phyloP scores from a whole-genome alignment of 345 rosid genomes.

The Raphanus raphanistrum region DNA sequence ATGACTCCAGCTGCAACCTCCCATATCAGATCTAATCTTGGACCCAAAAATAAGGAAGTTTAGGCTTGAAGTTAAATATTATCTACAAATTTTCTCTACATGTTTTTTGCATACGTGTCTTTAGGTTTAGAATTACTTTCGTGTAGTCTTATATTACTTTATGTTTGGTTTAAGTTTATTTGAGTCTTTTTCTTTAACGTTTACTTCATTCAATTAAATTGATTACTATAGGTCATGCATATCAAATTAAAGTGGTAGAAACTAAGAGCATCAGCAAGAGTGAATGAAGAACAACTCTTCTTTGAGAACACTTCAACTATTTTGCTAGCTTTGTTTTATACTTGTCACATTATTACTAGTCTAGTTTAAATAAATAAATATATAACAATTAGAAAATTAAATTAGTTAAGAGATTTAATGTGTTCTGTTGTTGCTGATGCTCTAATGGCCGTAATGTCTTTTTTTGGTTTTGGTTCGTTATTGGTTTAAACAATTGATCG shows the following conservation, averaged over 20 bases:
- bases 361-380: too few species aligned
- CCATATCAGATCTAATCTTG: background rate
- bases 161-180: background rate
- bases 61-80: background rate
- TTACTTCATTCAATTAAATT: background rate
- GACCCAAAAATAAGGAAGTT: background rate
- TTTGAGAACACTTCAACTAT: too few species aligned
- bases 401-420: too few species aligned
- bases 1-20: background rate
- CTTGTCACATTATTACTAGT: too few species aligned
- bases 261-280: background rate
- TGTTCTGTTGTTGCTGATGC: too few species aligned
- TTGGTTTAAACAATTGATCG: background rate
- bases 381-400: too few species aligned
- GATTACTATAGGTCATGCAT: background rate
- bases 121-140: background rate
- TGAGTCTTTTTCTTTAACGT: conserved; percentile 6
- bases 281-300: too few species aligned
- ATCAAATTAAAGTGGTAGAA: background rate
- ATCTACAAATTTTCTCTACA: background rate
- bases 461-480: conserved; percentile 1
- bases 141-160: conserved; percentile 8
- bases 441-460: background rate
- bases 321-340: too few species aligned
- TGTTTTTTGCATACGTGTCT: background rate